Conservation (phyloP, 805 yeast species). For the Kodamaea lidongshanica region DNA sequence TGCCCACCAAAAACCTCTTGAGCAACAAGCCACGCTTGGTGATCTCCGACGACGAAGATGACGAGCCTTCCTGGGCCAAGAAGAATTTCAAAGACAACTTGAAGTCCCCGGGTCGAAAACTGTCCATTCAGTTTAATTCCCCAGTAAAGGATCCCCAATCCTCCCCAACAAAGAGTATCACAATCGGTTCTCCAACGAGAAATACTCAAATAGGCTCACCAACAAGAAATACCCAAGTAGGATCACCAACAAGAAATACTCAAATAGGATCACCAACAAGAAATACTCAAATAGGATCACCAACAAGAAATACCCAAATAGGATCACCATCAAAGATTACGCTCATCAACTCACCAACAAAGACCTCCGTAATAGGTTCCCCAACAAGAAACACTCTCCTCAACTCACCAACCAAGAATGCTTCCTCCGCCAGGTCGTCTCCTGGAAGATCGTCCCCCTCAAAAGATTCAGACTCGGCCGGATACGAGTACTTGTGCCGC, state of each 20-base stretch:
- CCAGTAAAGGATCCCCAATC: constrained; percentile 1
- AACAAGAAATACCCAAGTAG: not conserved
- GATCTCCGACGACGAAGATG: constrained; percentile 7
- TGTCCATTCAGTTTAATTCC: not conserved
- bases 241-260: constrained; percentile 1
- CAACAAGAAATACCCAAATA: constrained; percentile 1
- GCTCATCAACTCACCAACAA: constrained; percentile 1
- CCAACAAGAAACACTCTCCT: constrained; percentile 1
- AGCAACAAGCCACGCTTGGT: constrained; percentile 8
- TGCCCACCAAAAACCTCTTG: not conserved
- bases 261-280: constrained; percentile 1
- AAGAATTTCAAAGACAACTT: constrained; percentile 15
- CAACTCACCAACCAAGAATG: not conserved
- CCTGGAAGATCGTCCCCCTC: constrained; percentile 5
- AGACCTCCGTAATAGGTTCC: not conserved
- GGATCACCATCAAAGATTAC: not conserved
- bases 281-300: constrained; percentile 1
- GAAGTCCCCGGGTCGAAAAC: constrained; percentile 14
- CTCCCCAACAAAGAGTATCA: constrained; percentile 1
- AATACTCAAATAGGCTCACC: not conserved
- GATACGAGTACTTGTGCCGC: constrained; percentile 74
- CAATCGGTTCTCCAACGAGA: too few relatives aligned
- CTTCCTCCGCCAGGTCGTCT: constrained; percentile 1
- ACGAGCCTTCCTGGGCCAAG: constrained; percentile 19
- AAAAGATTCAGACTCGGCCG: constrained; percentile 23